Evolutionary conservation across 2,329 filamentous ascomycete species (phyloP), one percentile per base, ranked within the genome.

Genomic region (Cercospora sp.): DNA sequence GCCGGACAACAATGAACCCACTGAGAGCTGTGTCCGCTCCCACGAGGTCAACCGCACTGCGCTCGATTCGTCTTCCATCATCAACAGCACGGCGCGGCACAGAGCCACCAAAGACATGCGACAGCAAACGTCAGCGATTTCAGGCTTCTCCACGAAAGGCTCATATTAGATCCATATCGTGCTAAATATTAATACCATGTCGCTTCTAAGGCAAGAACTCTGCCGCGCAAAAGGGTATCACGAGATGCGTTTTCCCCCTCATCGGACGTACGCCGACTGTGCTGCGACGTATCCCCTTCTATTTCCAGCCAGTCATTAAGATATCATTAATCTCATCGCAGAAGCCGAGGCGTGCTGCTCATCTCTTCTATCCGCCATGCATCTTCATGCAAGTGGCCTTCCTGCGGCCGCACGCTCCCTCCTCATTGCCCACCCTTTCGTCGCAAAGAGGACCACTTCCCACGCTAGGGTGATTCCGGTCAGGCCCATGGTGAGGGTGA

Each of bases 391-490:
- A 40, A 68, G 59, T 33, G 66, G 63, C 36, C 42, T 64, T 31
- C 65, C 68, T n/a, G 58, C 63, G 20, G 65, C 63, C 26, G 68
- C 72, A 26, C 63, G 48, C 71, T 83, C 81, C 64, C 73, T 80
- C 23, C 80, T 76, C 16, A 78, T 72, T 3, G 92, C 93, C 93
- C 93, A 97, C 28, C 93, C 94, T 80, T 97, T 97, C 77, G 97
- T 81, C 28, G 93, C 90, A 68, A 97, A 87, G 10, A 91, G 82
- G 30, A 93, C 76, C 20, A 96, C 86, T 64, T 91, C 86, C 89
- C 92, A 97, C 0, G 93, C 89, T 91, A 97, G 94, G 62, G 97
- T 80, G 61, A 97, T 84, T 1, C 90, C 90, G 1, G 93, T 91
- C 6, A 96, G 78, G 2, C 94, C 94, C 87, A 96, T 91, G 9